phyloP scores from a whole-genome alignment of 2,329 filamentous ascomycete species.

The Penicillium frequentans region DNA sequence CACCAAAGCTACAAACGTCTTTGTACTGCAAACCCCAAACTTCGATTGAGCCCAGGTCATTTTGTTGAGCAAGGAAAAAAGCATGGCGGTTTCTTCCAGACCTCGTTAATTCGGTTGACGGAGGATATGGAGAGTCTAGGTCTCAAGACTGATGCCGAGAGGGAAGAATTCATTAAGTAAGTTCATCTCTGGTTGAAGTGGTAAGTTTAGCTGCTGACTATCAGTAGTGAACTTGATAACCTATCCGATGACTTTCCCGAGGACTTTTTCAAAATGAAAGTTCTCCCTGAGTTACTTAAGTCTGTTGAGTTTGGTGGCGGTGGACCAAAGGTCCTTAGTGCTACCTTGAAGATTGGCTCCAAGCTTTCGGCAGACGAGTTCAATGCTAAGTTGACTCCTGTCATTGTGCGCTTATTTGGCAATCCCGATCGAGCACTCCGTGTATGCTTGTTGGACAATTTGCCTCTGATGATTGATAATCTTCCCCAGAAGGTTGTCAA shows the following conservation, averaged over 20 bases:
- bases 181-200: slow-evolving; percentile 16
- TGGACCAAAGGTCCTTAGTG: slow-evolving; percentile 82
- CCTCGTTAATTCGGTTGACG: slow-evolving; percentile 84
- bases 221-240: slow-evolving; percentile 69
- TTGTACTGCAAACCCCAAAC: slow-evolving; percentile 84
- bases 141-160: slow-evolving; percentile 79
- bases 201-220: slow-evolving; percentile 6
- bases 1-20: slow-evolving; percentile 88
- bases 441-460: slow-evolving; percentile 84
- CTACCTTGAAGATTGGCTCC: slow-evolving; percentile 86
- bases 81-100: slow-evolving; percentile 85
- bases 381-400: slow-evolving; percentile 77
- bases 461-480: slow-evolving; percentile 88
- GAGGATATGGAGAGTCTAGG: slow-evolving; percentile 92
- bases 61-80: slow-evolving; percentile 89
- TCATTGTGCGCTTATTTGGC: slow-evolving; percentile 80
- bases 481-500: slow-evolving; percentile 86
- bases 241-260: slow-evolving; percentile 93
- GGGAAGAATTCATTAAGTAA: slow-evolving; percentile 77
- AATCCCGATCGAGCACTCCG: slow-evolving; percentile 91
- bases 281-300: slow-evolving; percentile 92
- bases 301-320: slow-evolving; percentile 98
- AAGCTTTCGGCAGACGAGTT: slow-evolving; percentile 92
- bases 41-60: slow-evolving; percentile 76
- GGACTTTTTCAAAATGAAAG: slow-evolving; percentile 97